Evolutionary conservation across 441 rosid species (phyloP).

Genomic region (California macrophylla): DNA sequence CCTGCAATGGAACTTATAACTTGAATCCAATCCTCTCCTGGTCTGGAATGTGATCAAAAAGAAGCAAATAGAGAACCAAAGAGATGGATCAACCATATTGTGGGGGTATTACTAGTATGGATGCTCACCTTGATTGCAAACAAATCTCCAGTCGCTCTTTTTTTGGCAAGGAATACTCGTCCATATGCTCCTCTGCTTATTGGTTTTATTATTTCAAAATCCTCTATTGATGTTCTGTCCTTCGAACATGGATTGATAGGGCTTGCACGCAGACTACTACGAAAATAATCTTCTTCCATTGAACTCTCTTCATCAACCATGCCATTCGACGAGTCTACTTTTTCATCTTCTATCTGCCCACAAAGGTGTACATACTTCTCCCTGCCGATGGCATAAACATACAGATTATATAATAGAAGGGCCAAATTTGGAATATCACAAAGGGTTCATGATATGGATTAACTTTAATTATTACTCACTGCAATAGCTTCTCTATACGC

Average conservation of each 20-base stretch:
- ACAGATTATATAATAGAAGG: neutral
- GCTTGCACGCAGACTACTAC: constrained; percentile 67
- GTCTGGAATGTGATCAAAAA: neutral
- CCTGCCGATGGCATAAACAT: constrained; percentile 27
- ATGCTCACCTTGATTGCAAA: constrained; percentile 84
- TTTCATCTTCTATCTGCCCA: constrained; percentile 78
- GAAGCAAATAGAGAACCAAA: neutral
- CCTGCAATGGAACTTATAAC: neutral
- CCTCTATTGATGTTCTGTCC: constrained; percentile 92
- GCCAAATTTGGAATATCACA: neutral
- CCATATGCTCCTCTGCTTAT: constrained; percentile 97
- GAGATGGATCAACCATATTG: neutral
- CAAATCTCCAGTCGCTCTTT: constrained; percentile 87
- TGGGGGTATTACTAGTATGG: neutral
- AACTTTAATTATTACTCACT: constrained; percentile 35
- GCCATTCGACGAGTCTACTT: constrained; percentile 46
- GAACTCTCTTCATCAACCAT: constrained; percentile 75
- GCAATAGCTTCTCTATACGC: constrained; percentile 83
- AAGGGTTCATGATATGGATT: neutral
- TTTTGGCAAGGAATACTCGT: constrained; percentile 80
- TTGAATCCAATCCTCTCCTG: neutral
- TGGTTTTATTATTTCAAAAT: constrained; percentile 95
- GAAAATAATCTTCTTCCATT: constrained; percentile 64
- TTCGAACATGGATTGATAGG: constrained; percentile 68
- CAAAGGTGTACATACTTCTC: constrained; percentile 80